Evolutionary conservation across 495 filamentous ascomycete species (phyloP), one percentile per base, ranked within the genome.

Genomic region (Podospora australis): DNA sequence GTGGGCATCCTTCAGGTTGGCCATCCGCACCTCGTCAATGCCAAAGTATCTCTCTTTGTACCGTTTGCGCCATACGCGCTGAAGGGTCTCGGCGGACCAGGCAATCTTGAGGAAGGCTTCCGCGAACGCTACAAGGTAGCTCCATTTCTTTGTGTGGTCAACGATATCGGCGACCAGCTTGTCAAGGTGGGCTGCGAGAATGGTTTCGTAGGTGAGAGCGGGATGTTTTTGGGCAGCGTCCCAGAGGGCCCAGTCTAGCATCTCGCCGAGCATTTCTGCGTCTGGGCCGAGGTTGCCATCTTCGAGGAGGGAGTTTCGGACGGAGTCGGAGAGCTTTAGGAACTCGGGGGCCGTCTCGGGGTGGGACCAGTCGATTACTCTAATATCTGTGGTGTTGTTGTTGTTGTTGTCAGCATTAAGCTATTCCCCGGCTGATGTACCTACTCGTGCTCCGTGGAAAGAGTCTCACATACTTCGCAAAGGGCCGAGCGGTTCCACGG

Each of bases 151-250:
- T 0, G 47, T 54, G 36, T 50, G 55, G 19, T 55, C 47, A 4
- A 64, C 44, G 2, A 74, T 54, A 11, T 70, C 67, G 13, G 51
- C 52, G 0, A 74, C 39, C 26, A 74, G 30, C 54, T 69, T 72
- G 48, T 74, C 71, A 1, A 73, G 64, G 3, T 60, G 68, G 17
- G 71, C 65, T n/a, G 54, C 22, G 47, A 62, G 64, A 42, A 73
- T 62, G 1, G 58, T 61, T 26, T 61, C 55, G 11, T 51, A 39
- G 5, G 35, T 36, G 25, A 41, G 40, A 7, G 40, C 35, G n/a
- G 57, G 51, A 13, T 36, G 32, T 6, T 29, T 29, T 6, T 29
- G 32, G 32, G n/a, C 6, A 13, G 32, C 19, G 30, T 36, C 60
- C 7, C 50, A 36, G 2, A 69, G 29, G 8, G 71, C 63, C 0